phyloP scores from a whole-genome alignment of 148 eudicot genomes.

The Camellia japonica region DNA sequence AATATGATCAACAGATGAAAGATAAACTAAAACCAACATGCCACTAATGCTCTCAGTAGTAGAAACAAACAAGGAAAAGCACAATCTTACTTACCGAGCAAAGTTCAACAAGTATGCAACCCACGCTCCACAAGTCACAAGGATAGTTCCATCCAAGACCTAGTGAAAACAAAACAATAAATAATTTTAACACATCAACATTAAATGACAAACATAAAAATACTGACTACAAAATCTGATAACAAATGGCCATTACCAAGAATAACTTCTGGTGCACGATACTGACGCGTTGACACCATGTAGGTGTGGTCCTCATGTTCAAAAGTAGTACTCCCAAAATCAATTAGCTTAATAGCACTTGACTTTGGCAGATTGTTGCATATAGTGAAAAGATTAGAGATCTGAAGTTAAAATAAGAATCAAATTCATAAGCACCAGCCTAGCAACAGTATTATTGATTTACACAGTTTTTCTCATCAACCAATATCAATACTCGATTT shows the following conservation, averaged over 20 bases:
- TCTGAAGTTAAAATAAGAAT: neutral
- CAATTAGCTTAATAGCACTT: constrained; percentile 60
- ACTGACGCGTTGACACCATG: constrained; percentile 58
- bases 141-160: constrained; percentile 68
- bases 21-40: too few species aligned
- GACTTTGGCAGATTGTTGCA: constrained; percentile 57
- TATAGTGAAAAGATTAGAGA: constrained; percentile 16
- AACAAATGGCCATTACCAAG: constrained; percentile 35
- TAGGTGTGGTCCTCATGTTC: constrained; percentile 55
- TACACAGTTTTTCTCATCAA: neutral
- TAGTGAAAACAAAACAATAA: constrained; percentile 15
- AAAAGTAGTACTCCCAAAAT: constrained; percentile 60
- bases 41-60: too few species aligned
- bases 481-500: neutral
- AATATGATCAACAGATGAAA: too few species aligned
- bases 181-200: neutral
- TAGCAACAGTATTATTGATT: neutral
- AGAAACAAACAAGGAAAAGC: neutral
- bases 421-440: neutral
- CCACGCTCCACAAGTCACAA: constrained; percentile 64
- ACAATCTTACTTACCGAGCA: constrained; percentile 44
- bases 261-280: constrained; percentile 63
- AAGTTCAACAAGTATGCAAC: constrained; percentile 58
- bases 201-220: constrained; percentile 5
- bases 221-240: neutral